phyloP scores from a whole-genome alignment of 176 grass and related monocot genomes.

The Musa acuminata region DNA sequence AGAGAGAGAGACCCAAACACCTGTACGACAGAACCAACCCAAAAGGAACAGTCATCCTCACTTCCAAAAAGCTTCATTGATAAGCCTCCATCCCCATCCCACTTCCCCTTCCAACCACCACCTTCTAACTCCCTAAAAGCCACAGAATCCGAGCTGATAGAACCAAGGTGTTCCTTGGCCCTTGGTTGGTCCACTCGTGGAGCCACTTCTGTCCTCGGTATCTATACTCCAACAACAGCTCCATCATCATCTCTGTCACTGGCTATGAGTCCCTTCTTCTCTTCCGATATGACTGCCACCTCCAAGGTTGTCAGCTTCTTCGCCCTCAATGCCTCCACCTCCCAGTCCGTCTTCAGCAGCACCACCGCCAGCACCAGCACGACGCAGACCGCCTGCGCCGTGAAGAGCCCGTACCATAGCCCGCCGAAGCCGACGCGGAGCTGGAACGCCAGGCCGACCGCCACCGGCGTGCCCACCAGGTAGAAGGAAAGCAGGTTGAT shows the following conservation, averaged over 20 bases:
- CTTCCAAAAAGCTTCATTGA: no score
- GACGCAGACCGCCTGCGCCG: conserved; percentile 64
- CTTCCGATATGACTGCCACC: background rate
- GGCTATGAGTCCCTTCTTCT: background rate
- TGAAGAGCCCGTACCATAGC: conserved; percentile 85
- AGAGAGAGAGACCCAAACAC: no score
- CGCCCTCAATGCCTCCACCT: conserved; percentile 22
- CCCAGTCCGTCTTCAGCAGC: conserved; percentile 70
- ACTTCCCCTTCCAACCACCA: no score
- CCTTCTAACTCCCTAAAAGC: no score
- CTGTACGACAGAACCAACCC: no score
- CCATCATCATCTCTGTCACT: background rate
- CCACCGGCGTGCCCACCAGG: conserved; percentile 74
- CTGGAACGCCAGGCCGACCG: conserved; percentile 63
- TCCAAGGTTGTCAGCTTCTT: background rate
- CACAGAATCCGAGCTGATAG: no score
- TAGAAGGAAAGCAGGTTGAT: conserved; percentile 98
- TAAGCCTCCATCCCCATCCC: no score
- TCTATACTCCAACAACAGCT: no score
- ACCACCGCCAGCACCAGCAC: conserved; percentile 55
- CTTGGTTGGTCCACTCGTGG: no score
- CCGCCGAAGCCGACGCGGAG: conserved; percentile 40
- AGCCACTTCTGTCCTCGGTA: no score
- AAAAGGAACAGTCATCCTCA: no score
- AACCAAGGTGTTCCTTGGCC: no score